Conservation (phyloP, 2,329 filamentous ascomycete species). For the Thelonectria olida region DNA sequence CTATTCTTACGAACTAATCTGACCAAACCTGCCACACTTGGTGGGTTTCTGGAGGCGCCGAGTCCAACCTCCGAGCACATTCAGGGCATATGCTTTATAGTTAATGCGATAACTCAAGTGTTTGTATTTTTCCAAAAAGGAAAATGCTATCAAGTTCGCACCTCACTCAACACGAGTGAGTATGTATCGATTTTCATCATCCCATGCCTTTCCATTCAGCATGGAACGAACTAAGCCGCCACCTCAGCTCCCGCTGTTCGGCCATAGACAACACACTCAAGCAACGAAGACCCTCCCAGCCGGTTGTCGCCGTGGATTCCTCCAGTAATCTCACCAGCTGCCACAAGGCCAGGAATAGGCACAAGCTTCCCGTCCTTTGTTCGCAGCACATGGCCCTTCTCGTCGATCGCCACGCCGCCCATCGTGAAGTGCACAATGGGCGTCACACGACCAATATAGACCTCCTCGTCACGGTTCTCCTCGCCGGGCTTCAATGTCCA, state of each 20-base stretch:
- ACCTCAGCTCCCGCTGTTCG: slow-evolving; percentile 59
- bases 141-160: slow-evolving; percentile 19
- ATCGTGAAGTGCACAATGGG: slow-evolving; percentile 74
- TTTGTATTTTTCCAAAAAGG: background rate
- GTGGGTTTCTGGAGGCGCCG: too few species aligned
- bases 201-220: background rate
- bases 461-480: slow-evolving; percentile 57
- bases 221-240: slow-evolving; percentile 6
- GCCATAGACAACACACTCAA: slow-evolving; percentile 73
- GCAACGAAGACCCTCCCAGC: slow-evolving; percentile 67
- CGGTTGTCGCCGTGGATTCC: slow-evolving; percentile 72
- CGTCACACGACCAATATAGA: slow-evolving; percentile 68
- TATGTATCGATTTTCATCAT: slow-evolving; percentile 8
- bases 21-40: too few species aligned
- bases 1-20: too few species aligned
- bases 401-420: slow-evolving; percentile 69
- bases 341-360: slow-evolving; percentile 66
- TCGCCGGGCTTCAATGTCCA: slow-evolving; percentile 60
- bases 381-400: slow-evolving; percentile 59
- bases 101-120: too few species aligned
- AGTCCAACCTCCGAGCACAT: too few species aligned
- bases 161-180: slow-evolving; percentile 30
- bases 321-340: slow-evolving; percentile 71
- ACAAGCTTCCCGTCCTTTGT: slow-evolving; percentile 44
- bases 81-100: too few species aligned